phyloP scores from a whole-genome alignment of 2,329 filamentous ascomycete genomes.

The Fusarium foetens region DNA sequence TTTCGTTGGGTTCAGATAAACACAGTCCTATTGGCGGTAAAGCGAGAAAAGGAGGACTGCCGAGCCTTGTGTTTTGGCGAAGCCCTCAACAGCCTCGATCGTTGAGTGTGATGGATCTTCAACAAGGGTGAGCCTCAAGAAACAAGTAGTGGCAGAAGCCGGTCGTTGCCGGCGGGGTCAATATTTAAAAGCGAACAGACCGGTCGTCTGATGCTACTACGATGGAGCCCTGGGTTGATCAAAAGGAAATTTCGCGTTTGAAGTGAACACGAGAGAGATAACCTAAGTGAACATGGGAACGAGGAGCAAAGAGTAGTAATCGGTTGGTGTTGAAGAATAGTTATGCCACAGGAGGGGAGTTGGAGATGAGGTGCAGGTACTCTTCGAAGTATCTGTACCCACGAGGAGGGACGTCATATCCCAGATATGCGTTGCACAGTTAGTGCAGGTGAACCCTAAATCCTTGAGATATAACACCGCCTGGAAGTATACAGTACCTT shows the following conservation, averaged over 20 bases:
- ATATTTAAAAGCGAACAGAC: background rate
- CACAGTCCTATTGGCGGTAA: background rate
- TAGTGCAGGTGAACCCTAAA: constrained; percentile 4
- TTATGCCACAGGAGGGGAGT: constrained; percentile 9
- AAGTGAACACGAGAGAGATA: background rate
- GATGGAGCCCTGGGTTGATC: background rate
- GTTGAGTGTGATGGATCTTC: constrained; percentile 9
- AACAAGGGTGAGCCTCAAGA: constrained; percentile 1
- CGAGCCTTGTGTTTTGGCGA: background rate
- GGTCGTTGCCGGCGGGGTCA: constrained; percentile 28
- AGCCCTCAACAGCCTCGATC: background rate
- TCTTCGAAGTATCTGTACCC: constrained; percentile 26
- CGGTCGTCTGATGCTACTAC: constrained; percentile 8
- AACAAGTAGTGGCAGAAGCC: constrained; percentile 17
- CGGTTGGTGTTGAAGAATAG: constrained; percentile 25
- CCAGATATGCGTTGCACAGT: constrained; percentile 3
- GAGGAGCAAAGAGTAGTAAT: constrained; percentile 2
- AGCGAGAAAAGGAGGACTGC: background rate
- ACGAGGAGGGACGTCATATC: constrained; percentile 28
- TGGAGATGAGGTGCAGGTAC: constrained; percentile 18
- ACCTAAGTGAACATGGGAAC: background rate
- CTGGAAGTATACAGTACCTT: constrained; percentile 33
- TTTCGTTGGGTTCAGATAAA: background rate
- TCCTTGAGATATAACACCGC: background rate
- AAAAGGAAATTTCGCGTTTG: background rate